These are phyloP conservation scores for Stephanodiscus triporus DNA, from an alignment of 108 stramenopile species.

Conservation along the genomic window DNA sequence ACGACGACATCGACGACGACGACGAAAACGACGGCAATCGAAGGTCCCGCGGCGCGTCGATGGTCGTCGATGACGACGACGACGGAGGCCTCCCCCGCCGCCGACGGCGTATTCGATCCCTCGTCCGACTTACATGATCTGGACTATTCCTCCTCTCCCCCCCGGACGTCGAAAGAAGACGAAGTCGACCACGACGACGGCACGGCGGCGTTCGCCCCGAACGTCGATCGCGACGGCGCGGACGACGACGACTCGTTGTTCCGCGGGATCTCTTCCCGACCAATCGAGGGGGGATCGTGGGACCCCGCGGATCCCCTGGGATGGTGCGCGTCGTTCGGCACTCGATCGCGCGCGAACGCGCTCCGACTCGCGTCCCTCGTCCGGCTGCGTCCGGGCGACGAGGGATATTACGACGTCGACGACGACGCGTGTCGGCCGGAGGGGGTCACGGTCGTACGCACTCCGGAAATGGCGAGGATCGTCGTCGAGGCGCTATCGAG, in stretches of 20 bases:
- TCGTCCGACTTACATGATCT: too few relatives aligned
- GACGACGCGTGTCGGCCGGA: background rate
- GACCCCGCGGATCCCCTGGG: constrained; percentile 58
- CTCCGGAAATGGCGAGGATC: constrained; percentile 65
- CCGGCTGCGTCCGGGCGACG: constrained; percentile 65
- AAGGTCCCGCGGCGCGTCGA: too few relatives aligned
- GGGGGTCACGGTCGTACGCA: constrained; percentile 68
- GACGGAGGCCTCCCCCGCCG: too few relatives aligned
- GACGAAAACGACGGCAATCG: too few relatives aligned
- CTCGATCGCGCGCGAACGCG: constrained; percentile 53
- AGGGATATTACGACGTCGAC: constrained; percentile 46
- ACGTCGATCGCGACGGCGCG: background rate
- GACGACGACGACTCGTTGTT: background rate
- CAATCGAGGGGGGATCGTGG: constrained; percentile 63
- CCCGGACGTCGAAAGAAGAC: too few relatives aligned
- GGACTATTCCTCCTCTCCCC: too few relatives aligned
- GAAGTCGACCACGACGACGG: too few relatives aligned
- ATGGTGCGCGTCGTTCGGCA: constrained; percentile 76
- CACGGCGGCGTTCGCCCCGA: background rate
- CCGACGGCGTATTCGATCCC: too few relatives aligned
- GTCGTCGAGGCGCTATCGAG: constrained; percentile 62
- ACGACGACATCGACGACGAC: too few relatives aligned
- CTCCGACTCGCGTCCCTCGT: constrained; percentile 40
- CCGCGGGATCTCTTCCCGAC: constrained; percentile 16
- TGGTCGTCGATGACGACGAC: too few relatives aligned